These are phyloP conservation scores for Monosporozyma siamensis DNA, from an alignment of 805 yeast genomes.

Conservation along the genomic window DNA sequence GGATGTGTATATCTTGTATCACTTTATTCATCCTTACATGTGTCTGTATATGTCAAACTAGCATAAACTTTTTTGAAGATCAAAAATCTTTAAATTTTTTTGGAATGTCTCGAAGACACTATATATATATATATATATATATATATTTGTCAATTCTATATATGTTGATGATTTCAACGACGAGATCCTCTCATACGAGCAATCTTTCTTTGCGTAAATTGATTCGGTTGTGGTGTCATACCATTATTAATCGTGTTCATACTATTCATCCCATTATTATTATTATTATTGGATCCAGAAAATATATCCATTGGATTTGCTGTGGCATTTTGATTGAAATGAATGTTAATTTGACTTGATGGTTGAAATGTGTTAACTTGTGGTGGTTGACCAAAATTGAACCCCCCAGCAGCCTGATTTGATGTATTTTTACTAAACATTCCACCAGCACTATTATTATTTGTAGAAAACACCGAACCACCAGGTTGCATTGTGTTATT, in stretches of 20 bases:
- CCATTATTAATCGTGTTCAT: neutral
- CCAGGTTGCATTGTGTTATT: constrained; percentile 2
- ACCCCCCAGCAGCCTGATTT: neutral
- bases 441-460: neutral
- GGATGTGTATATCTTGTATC: constrained; percentile 2
- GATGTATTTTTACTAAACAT: neutral
- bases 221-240: constrained; percentile 5
- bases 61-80: too few relatives aligned
- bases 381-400: constrained; percentile 2
- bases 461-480: constrained; percentile 8
- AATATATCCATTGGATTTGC: constrained; percentile 20
- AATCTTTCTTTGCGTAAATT: constrained; percentile 12
- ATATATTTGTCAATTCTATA: neutral
- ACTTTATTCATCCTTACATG: neutral
- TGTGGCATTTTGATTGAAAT: constrained; percentile 15
- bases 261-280: too few relatives aligned
- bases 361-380: constrained; percentile 12
- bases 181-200: constrained; percentile 28
- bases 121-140: neutral
- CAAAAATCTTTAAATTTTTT: too few relatives aligned
- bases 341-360: constrained; percentile 19
- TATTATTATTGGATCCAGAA: constrained; percentile 5
- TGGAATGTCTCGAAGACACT: too few relatives aligned
- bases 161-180: constrained; percentile 12
- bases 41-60: too few relatives aligned